Evolutionary conservation across 805 yeast genomes (phyloP).

Genomic region (Wickerhamomyces chambardii): DNA sequence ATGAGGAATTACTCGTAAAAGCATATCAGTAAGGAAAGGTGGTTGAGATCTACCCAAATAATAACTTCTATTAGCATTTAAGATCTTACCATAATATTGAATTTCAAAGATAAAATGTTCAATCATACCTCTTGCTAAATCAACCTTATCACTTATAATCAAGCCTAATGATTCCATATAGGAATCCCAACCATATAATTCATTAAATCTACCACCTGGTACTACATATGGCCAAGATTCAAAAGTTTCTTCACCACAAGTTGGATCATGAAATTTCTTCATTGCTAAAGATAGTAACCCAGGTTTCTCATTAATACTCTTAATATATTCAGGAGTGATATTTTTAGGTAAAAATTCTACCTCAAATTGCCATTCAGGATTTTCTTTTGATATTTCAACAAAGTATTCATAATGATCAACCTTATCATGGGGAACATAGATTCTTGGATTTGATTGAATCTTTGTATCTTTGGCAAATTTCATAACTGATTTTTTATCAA

Average conservation of each 20-base stretch:
- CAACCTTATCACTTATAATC: conserved; percentile 52
- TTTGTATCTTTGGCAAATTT: conserved; percentile 76
- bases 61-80: conserved; percentile 91
- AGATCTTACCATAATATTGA: conserved; percentile 80
- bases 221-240: conserved; percentile 82
- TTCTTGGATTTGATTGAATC: conserved; percentile 61
- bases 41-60: conserved; percentile 93
- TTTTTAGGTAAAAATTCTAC: conserved; percentile 70
- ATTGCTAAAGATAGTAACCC: conserved; percentile 82
- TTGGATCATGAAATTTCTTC: conserved; percentile 40
- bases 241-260: conserved; percentile 37
- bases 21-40: conserved; percentile 93
- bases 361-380: conserved; percentile 53
- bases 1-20: conserved; percentile 44
- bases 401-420: conserved; percentile 69
- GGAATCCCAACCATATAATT: conserved; percentile 97
- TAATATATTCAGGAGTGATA: conserved; percentile 71
- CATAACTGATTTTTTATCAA: conserved; percentile 52
- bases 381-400: conserved; percentile 35
- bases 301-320: conserved; percentile 71
- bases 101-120: conserved; percentile 90
- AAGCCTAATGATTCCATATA: conserved; percentile 87
- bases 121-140: conserved; percentile 82
- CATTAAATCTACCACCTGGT: conserved; percentile 97
- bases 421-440: conserved; percentile 67